Base-by-base conservation (phyloP, 495 filamentous ascomycete species). In the Hypoxylon intermedium region DNA sequence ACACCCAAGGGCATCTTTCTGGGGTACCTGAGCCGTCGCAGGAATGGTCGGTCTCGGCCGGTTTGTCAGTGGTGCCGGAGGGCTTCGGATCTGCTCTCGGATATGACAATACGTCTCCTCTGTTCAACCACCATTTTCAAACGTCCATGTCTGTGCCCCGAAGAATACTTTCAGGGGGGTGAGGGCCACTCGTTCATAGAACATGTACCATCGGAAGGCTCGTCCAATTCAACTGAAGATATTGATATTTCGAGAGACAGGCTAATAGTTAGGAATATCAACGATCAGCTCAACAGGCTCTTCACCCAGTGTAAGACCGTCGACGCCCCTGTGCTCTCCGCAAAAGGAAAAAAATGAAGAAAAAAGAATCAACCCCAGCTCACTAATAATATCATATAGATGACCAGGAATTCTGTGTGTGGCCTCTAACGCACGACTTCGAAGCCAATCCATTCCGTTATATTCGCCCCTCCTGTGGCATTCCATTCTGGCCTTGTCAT, bases 11-110 rank as follows among this genome's bases (percentile, higher is more conserved):
- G n/a, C 3, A 33, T 12, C 3, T 12, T 33, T 11, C 61, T 31
- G 53, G 79, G 80, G 38, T 7, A 33, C 30, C n/a, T 11, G 30
- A 33, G 30, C n/a, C 30, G 26, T 9, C 9, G 9, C 30, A 33
- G 30, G 30, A 11, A 33, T 33, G 30, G 30, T 12, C 9, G n/a
- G 2, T 33, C 9, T 9, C 30, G 7, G 9, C 30, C 3, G 9
- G 9, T 2, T 12, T 12, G 30, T 11, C 30, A 33, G 7, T 11
- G 9, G 9, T 33, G 9, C 30, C 30, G 30, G 30, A 33, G 30
- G 30, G 30, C 9, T 33, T 11, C 9, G 30, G n/a, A 11, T 33
- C 9, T 33, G 30, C 3, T 12, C 9, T 33, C 30, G 30, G n/a
- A 33, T 33, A 11, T 33, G 30, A 11, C 7, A 33, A 33, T 11